Evolutionary conservation across 768 basidiomycete genomes (phyloP).

Genomic region (Macrocybe gigantea): DNA sequence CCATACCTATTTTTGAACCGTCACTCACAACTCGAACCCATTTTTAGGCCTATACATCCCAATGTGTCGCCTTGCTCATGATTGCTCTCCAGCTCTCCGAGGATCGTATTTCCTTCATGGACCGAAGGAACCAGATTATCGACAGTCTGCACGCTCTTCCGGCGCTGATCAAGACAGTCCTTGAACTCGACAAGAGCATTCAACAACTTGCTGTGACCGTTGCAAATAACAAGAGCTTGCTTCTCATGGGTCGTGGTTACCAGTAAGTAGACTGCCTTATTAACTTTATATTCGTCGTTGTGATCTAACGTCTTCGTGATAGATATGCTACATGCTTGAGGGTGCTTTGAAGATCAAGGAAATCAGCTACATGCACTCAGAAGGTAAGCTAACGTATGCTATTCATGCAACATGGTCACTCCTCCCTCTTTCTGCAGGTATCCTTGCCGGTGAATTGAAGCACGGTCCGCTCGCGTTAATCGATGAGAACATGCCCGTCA

Average conservation of each 20-base stretch:
- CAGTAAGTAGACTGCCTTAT: slow-evolving; percentile 50
- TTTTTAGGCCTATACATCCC: slow-evolving; percentile 88
- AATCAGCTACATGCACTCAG: slow-evolving; percentile 88
- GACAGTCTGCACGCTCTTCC: slow-evolving; percentile 90
- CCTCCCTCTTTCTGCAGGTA: slow-evolving; percentile 41
- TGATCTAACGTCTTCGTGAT: background rate
- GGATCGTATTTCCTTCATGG: slow-evolving; percentile 89
- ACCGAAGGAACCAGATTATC: slow-evolving; percentile 90
- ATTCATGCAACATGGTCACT: background rate
- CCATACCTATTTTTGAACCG: background rate
- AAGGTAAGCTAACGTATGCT: slow-evolving; percentile 36
- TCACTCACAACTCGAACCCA: background rate
- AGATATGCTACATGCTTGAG: slow-evolving; percentile 96
- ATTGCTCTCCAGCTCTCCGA: slow-evolving; percentile 98
- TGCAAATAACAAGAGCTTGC: slow-evolving; percentile 75
- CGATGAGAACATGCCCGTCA: slow-evolving; percentile 98
- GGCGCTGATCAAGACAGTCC: slow-evolving; percentile 79
- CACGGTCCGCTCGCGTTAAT: slow-evolving; percentile 97
- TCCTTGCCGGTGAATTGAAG: slow-evolving; percentile 97
- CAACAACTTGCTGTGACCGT: slow-evolving; percentile 83
- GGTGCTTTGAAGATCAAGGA: slow-evolving; percentile 99
- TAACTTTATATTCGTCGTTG: background rate
- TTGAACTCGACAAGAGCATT: slow-evolving; percentile 69
- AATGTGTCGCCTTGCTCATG: slow-evolving; percentile 97
- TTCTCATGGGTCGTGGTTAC: slow-evolving; percentile 98